Conservation (phyloP, 371 early-diverging fungal genomes). For the Smittium mucronatum region DNA sequence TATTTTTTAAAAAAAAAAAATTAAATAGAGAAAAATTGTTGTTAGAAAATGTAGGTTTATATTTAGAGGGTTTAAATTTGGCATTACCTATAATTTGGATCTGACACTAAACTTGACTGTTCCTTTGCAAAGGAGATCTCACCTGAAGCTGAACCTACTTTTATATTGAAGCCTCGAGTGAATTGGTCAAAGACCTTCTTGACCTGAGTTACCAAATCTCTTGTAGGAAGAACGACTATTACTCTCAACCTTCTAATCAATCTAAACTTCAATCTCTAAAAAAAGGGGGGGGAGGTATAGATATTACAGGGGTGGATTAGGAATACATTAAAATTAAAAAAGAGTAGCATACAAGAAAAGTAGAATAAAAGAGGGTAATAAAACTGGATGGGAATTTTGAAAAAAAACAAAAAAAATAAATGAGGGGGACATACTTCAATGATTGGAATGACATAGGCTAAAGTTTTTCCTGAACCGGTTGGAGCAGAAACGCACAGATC, state of each 20-base stretch:
- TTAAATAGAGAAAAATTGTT: too few relatives aligned
- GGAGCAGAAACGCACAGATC: constrained; percentile 91
- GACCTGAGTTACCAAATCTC: constrained; percentile 79
- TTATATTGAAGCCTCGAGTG: constrained; percentile 10
- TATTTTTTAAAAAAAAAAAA: too few relatives aligned
- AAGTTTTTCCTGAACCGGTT: constrained; percentile 93
- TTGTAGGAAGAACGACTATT: constrained; percentile 77
- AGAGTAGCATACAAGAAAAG: too few relatives aligned
- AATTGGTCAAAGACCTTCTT: constrained; percentile 66
- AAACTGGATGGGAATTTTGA: too few relatives aligned
- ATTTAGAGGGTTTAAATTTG: too few relatives aligned
- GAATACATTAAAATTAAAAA: too few relatives aligned
- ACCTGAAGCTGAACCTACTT: constrained; percentile 56
- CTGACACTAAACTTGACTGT: constrained; percentile 45
- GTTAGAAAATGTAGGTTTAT: too few relatives aligned
- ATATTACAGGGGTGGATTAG: too few relatives aligned
- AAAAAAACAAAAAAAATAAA: too few relatives aligned
- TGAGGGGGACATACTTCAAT: constrained; percentile 33
- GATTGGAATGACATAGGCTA: constrained; percentile 93
- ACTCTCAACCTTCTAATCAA: constrained; percentile 65
- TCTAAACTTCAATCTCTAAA: constrained; percentile 22
- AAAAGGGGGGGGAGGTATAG: too few relatives aligned
- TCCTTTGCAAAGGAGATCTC: constrained; percentile 67
- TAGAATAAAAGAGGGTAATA: too few relatives aligned
- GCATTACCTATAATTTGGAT: constrained; percentile 17